phyloP scores from a whole-genome alignment of 2,329 filamentous ascomycete species.

The Arthrobotrys sphaeroides region DNA sequence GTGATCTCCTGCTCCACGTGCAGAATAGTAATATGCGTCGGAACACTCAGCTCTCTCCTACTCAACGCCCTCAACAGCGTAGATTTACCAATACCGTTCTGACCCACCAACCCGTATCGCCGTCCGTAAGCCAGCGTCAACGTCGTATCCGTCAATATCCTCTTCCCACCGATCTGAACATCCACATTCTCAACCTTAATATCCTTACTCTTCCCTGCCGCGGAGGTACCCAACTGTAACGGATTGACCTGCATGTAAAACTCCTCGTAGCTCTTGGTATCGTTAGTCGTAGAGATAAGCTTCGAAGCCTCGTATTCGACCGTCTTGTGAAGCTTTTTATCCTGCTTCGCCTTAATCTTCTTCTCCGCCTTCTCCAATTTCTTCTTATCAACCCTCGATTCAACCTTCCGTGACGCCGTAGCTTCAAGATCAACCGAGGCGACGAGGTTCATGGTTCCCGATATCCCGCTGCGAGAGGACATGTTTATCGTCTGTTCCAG shows the following conservation, averaged over 20 bases:
- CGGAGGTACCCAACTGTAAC: constrained; percentile 78
- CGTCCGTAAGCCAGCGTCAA: constrained; percentile 90
- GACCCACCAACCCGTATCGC: constrained; percentile 95
- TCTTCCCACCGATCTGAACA: constrained; percentile 85
- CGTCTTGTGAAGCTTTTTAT: constrained; percentile 97
- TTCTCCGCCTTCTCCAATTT: constrained; percentile 98
- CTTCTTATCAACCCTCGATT: constrained; percentile 97
- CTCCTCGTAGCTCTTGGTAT: constrained; percentile 93
- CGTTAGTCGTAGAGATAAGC: constrained; percentile 82
- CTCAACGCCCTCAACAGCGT: constrained; percentile 93
- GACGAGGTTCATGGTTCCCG: constrained; percentile 88
- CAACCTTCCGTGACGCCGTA: constrained; percentile 89
- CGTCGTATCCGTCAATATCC: constrained; percentile 89
- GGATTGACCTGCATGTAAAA: constrained; percentile 99
- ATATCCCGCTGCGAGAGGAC: constrained; percentile 92
- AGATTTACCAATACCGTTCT: constrained; percentile 98
- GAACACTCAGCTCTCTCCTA: constrained; percentile 90
- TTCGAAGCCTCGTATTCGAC: constrained; percentile 97
- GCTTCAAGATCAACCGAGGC: constrained; percentile 92
- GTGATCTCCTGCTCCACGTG: constrained; percentile 98
- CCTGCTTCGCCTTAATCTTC: constrained; percentile 97
- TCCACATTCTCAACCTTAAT: constrained; percentile 98
- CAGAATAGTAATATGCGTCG: constrained; percentile 96
- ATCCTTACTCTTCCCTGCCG: constrained; percentile 90
- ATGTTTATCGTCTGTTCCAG: constrained; percentile 96